phyloP scores from a whole-genome alignment of 73 alveolate genomes.

The Paramecium tetraurelia region DNA sequence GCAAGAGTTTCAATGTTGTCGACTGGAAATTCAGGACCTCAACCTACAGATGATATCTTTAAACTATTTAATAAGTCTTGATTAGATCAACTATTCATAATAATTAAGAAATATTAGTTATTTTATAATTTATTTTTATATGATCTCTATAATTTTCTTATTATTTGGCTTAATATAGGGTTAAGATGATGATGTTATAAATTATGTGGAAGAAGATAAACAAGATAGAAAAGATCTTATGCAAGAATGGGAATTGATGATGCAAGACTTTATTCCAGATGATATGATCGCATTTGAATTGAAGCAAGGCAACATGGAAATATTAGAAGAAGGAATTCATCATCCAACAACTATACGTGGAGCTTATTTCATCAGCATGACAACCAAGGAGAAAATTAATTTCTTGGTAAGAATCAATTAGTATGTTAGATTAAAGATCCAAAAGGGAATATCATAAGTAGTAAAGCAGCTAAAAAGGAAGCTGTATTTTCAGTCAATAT shows the following conservation, averaged over 20 bases:
- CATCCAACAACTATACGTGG: conserved; percentile 60
- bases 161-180: not conserved
- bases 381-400: conserved; percentile 48
- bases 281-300: conserved; percentile 58
- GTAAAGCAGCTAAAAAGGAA: conserved; percentile 44
- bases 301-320: conserved; percentile 31
- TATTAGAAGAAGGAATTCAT: conserved; percentile 43
- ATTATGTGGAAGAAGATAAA: not conserved
- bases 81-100: not conserved
- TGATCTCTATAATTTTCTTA: not conserved
- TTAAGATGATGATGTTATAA: not conserved
- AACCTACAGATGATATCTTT: not conserved
- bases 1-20: not conserved
- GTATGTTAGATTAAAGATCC: conserved; percentile 48
- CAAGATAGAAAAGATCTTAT: conserved; percentile 57
- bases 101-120: not conserved
- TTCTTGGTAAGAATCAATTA: conserved; percentile 21
- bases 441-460: not conserved
- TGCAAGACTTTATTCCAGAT: conserved; percentile 61
- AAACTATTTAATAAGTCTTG: not conserved
- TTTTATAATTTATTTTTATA: not conserved
- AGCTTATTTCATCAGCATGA: conserved; percentile 46
- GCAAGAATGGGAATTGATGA: conserved; percentile 59
- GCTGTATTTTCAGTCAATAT: conserved; percentile 48
- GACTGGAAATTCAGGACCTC: not conserved